Base-by-base conservation (phyloP, 1,284 basidiomycete species). In the Xerocomus nothofagi region DNA sequence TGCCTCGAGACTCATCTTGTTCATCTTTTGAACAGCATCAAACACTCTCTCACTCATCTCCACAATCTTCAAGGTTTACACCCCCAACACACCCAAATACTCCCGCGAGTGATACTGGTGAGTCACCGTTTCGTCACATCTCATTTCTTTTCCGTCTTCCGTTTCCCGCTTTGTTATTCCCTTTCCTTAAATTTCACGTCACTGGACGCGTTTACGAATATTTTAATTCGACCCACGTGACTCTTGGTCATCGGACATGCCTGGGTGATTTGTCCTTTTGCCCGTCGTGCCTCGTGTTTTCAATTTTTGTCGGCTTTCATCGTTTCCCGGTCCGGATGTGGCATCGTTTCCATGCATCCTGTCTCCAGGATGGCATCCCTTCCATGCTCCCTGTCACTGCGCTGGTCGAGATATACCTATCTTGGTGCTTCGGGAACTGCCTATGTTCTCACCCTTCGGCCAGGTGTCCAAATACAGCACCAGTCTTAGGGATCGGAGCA, bases 81-180 rank as follows among this genome's bases (percentile, higher is more conserved):
- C 53, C 65, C 20, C 51, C 65, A 27, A 44, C 56, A 3, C 58
- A 67, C 21, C 51, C 57, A 6, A 54, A 58, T 15, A 65, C 65
- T 11, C 63, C 63, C 23, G 47, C 49, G 23, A 63, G 59, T n/a
- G 67, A 65, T 23, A 20, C 44, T 2, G 64, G 67, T 68, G 51
- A 65, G 63, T 57, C 30, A 15, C 15, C 1, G 9, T 46, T 46
- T 51, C 20, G 31, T 39, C 40, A 20, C n/a, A 3, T 39, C 30
- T 29, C 29, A 2, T 29, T 37, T 39, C 31, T 4, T 26, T 33
- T 32, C 23, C 31, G 14, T 44, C 18, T 39, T 15, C 23, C 12
- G 15, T 37, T 37, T 46, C 21, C 24, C 38, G 8, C 15, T 37
- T 12, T 23, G 1, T 6, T 17, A 12, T 20, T 17, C n/a, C 11